These are phyloP conservation scores for Lentinula detonsa DNA, from an alignment of 768 basidiomycete genomes.

Conservation along the genomic window DNA sequence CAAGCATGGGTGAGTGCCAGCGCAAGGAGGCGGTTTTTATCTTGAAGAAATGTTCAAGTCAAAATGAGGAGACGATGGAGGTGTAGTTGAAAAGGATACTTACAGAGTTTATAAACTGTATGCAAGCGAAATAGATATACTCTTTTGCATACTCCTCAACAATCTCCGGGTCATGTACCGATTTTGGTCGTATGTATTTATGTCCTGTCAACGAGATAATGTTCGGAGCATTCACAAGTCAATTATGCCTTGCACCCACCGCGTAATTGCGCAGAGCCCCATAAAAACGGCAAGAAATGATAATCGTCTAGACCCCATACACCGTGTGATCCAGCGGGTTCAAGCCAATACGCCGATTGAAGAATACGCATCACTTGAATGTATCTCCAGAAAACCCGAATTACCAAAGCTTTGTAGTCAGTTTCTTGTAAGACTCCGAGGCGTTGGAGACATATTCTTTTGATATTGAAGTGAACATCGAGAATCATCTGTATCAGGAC, in stretches of 20 bases:
- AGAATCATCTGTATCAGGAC: neutral
- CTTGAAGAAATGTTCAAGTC: constrained; percentile 27
- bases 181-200: constrained; percentile 85
- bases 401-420: constrained; percentile 73
- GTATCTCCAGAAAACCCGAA: constrained; percentile 88
- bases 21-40: constrained; percentile 93
- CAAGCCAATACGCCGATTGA: constrained; percentile 94
- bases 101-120: constrained; percentile 92
- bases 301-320: constrained; percentile 98
- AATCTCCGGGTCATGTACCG: constrained; percentile 87
- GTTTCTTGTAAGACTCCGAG: constrained; percentile 55
- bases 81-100: constrained; percentile 14
- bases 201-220: constrained; percentile 48
- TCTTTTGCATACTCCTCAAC: constrained; percentile 87
- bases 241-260: constrained; percentile 24
- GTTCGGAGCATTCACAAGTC: neutral
- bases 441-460: constrained; percentile 74
- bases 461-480: neutral
- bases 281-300: constrained; percentile 90
- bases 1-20: constrained; percentile 99
- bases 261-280: constrained; percentile 75
- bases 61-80: neutral
- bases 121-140: constrained; percentile 97
- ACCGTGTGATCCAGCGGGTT: constrained; percentile 98
- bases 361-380: constrained; percentile 77